Evolutionary conservation across 371 early-diverging fungal genomes (phyloP).

Genomic region (Mucor indicus): DNA sequence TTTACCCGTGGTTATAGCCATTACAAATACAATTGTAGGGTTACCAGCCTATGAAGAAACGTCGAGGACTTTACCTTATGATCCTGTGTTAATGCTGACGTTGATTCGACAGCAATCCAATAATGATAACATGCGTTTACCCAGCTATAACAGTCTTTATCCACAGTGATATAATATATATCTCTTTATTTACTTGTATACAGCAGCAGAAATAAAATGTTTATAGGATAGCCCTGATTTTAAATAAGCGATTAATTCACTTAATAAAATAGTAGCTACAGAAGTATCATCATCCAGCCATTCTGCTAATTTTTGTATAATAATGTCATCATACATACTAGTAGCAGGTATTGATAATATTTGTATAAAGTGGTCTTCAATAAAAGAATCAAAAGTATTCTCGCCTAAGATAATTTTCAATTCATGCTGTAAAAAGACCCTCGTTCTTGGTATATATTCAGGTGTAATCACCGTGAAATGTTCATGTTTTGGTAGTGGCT

Average conservation of each 20-base stretch:
- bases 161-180: neutral
- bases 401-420: slow-evolving; percentile 25
- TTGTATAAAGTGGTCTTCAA: slow-evolving; percentile 27
- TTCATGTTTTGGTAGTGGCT: slow-evolving; percentile 11
- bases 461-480: slow-evolving; percentile 23
- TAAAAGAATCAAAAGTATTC: slow-evolving; percentile 19
- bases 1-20: slow-evolving; percentile 31
- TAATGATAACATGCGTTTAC: too few relatives aligned
- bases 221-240: slow-evolving; percentile 33
- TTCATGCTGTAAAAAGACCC: slow-evolving; percentile 29
- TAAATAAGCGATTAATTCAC: slow-evolving; percentile 34
- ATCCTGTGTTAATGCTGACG: slow-evolving; percentile 22
- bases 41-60: slow-evolving; percentile 39
- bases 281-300: slow-evolving; percentile 26
- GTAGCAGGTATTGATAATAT: slow-evolving; percentile 25
- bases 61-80: slow-evolving; percentile 31
- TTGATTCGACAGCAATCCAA: slow-evolving; percentile 2
- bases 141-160: too few relatives aligned
- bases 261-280: slow-evolving; percentile 20
- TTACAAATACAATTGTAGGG: slow-evolving; percentile 16
- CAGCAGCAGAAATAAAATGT: slow-evolving; percentile 24
- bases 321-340: slow-evolving; percentile 9
- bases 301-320: slow-evolving; percentile 23
- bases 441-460: slow-evolving; percentile 33
- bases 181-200: slow-evolving; percentile 6